Percentiles rank a stretch among this genome's conserved stretches.
Conservation (phyloP, 768 basidiomycete genomes). For the Trametes coccinea region DNA sequence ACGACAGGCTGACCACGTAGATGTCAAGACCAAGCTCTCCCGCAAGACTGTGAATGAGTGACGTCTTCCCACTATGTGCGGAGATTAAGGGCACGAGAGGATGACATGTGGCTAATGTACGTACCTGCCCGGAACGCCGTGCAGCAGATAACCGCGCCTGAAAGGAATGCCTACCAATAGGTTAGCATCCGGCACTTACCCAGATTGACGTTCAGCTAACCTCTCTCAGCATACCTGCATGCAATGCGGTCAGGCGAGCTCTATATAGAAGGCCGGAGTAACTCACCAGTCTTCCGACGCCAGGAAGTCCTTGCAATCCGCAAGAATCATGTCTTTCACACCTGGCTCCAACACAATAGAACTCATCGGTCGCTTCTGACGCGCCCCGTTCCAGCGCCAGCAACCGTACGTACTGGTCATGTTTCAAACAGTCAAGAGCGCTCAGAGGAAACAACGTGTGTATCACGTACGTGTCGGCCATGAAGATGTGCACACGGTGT, state of each 20-base stretch:
- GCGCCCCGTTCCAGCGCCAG: constrained; percentile 88
- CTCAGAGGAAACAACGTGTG: neutral
- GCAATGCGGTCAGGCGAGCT: constrained; percentile 15
- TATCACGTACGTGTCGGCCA: constrained; percentile 79
- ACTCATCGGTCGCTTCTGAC: constrained; percentile 88
- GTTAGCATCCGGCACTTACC: constrained; percentile 1
- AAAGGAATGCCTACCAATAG: constrained; percentile 74
- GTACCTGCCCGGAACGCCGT: constrained; percentile 86
- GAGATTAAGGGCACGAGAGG: constrained; percentile 14
- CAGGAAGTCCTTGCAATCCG: constrained; percentile 85
- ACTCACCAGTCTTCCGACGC: constrained; percentile 83
- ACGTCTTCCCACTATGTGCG: constrained; percentile 72
- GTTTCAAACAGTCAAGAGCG: constrained; percentile 20
- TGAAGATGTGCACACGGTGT: constrained; percentile 85
- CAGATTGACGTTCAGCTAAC: constrained; percentile 40
- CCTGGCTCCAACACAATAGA: constrained; percentile 91
- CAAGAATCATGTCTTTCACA: constrained; percentile 87
- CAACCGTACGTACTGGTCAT: constrained; percentile 60
- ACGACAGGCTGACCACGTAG: constrained; percentile 85
- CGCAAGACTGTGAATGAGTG: constrained; percentile 80
- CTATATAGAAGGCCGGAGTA: constrained; percentile 20
- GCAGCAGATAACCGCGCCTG: constrained; percentile 80
- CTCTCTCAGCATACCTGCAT: constrained; percentile 85
- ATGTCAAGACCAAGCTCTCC: constrained; percentile 88
- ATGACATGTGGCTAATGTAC: constrained; percentile 3